Evolutionary conservation across 2,329 filamentous ascomycete genomes (phyloP).

Genomic region (Cylindrodendrum hubeiense): DNA sequence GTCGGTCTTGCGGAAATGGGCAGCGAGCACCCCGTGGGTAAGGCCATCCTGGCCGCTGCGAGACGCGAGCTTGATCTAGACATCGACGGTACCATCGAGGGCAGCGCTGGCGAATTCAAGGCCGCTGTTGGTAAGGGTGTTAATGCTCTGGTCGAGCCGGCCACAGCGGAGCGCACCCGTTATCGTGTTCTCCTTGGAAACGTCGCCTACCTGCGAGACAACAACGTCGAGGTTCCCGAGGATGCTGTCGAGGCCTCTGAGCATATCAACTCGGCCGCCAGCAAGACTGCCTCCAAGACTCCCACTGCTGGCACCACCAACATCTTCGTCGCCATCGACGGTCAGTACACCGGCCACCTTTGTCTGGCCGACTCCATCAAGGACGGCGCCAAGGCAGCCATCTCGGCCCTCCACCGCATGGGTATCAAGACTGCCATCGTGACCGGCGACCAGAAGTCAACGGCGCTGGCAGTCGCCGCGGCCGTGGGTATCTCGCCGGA

Average conservation of each 20-base stretch:
- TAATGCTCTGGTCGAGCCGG: constrained; percentile 83
- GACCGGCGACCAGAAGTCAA: constrained; percentile 89
- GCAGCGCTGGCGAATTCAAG: constrained; percentile 87
- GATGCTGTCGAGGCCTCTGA: constrained; percentile 74
- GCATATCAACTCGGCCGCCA: constrained; percentile 63
- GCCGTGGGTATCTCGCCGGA: constrained; percentile 83
- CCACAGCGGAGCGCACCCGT: constrained; percentile 74
- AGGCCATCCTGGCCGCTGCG: constrained; percentile 82
- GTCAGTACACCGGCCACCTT: constrained; percentile 82
- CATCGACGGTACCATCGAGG: constrained; percentile 80
- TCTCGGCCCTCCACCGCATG: constrained; percentile 86
- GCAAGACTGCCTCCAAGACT: constrained; percentile 48
- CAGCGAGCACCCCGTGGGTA: constrained; percentile 96
- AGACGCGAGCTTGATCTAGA: constrained; percentile 81
- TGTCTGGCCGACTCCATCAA: constrained; percentile 93
- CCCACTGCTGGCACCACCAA: constrained; percentile 80
- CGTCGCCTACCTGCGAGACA: constrained; percentile 78
- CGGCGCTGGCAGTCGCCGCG: constrained; percentile 85
- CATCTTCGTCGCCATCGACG: constrained; percentile 92
- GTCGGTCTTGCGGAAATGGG: constrained; percentile 95
- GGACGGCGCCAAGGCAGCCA: constrained; percentile 82
- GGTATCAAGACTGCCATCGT: constrained; percentile 91
- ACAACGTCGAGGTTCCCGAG: constrained; percentile 74
- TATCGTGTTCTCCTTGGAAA: constrained; percentile 90
- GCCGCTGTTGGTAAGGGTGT: constrained; percentile 88